Base-by-base conservation (phyloP, 148 eudicot species). In the Chenopodium album region DNA sequence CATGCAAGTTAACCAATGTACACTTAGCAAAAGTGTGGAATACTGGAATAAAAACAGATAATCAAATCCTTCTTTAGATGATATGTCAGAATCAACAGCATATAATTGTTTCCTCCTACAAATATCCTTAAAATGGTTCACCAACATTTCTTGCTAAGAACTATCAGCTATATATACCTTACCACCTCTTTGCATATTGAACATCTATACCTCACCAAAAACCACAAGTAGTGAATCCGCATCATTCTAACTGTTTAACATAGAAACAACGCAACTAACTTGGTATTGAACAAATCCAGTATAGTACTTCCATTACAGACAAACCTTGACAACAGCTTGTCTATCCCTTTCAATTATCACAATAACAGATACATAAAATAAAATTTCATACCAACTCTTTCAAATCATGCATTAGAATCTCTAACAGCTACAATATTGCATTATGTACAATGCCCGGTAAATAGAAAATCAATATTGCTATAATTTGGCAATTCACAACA, bases 1-100 rank as follows among this genome's bases (percentile, higher is more conserved):
- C 9, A n/a, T 72, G 23, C 75, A 72, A 72, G 75, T 46, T 72
- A 2, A 72, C 56, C 64, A 54, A 76, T 26, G 78, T 29, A 31
- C n/a, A 54, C 65, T 31, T 31, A 59, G 7, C 23, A n/a, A 54
- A 48, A 74, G 37, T 23, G 26, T 11, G 62, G 28, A 5, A 50
- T 41, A 41, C 44, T 41, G 7, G 44, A n/a, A 52, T 52, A 10
- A 62, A 47, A 74, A n/a, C 41, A 74, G 32, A 2, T 23, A 22
- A 47, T 74, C 26, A 74, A 29, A 31, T 16, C 56, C 76, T 74
- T 29, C 59, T 16, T 4, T 59, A 73, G 11, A 16, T 73, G 60
- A 26, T 48, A 44, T 34, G 34, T 62, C 31, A 73, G 14, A 74
- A 50, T 48, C 29, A 73, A 73, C n/a, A 46, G 56, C 22, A n/a